Conservation (phyloP, 2,329 filamentous ascomycete genomes). For the Aspergillus aculeatus region DNA sequence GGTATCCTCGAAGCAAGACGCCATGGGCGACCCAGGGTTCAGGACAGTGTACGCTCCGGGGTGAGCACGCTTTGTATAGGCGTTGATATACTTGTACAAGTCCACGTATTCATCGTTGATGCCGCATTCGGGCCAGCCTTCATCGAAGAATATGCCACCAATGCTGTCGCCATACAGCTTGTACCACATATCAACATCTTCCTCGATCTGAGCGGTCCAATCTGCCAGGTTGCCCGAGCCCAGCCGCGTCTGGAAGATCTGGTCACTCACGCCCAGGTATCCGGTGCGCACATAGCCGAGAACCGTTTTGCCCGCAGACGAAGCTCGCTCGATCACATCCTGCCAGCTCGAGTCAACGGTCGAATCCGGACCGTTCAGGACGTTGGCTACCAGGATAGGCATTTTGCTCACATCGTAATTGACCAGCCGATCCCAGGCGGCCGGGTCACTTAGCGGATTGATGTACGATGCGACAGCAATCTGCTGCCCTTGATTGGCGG, state of each 20-base stretch:
- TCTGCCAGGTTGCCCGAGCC: slow-evolving; percentile 16
- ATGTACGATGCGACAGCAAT: slow-evolving; percentile 23
- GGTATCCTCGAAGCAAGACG: slow-evolving; percentile 31
- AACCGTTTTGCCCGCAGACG: slow-evolving; percentile 13
- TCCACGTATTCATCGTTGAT: slow-evolving; percentile 27
- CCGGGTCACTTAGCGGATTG: slow-evolving; percentile 18
- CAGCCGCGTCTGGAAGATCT: slow-evolving; percentile 17
- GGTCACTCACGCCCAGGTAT: slow-evolving; percentile 18
- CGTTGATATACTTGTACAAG: slow-evolving; percentile 26
- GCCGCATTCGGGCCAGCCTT: slow-evolving; percentile 31
- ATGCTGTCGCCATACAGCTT: slow-evolving; percentile 23
- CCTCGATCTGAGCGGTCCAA: slow-evolving; percentile 19
- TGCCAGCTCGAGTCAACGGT: slow-evolving; percentile 13
- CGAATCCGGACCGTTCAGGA: slow-evolving; percentile 18
- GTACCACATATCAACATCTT: slow-evolving; percentile 22
- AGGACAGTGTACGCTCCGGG: slow-evolving; percentile 18
- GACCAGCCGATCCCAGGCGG: slow-evolving; percentile 18
- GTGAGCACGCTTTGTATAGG: slow-evolving; percentile 19
- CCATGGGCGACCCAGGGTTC: slow-evolving; percentile 20
- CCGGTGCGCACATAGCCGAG: slow-evolving; percentile 22
- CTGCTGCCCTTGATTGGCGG: slow-evolving; percentile 12
- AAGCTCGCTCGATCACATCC: slow-evolving; percentile 13
- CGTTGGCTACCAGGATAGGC: slow-evolving; percentile 18
- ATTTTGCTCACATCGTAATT: slow-evolving; percentile 15
- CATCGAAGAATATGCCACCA: slow-evolving; percentile 37